Evolutionary conservation across 73 alveolate species (phyloP).

Genomic region (Effrenium voratum): DNA sequence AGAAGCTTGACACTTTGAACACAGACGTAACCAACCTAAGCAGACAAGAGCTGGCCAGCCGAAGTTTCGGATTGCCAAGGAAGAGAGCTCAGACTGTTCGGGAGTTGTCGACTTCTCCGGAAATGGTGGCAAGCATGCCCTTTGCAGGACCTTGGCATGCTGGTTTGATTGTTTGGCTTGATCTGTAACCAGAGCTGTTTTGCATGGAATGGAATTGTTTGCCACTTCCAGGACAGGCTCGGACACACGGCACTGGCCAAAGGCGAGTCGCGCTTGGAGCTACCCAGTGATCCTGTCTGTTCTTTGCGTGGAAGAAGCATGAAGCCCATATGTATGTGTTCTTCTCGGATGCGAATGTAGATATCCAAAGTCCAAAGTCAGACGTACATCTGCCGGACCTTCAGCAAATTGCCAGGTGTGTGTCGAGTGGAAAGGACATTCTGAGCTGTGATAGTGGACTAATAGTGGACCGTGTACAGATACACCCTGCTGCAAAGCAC

Average conservation of each 20-base stretch:
- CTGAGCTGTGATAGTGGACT: slow-evolving; percentile 48
- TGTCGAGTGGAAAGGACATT: slow-evolving; percentile 35
- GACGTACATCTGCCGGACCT: no score
- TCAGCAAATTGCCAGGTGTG: slow-evolving; percentile 43
- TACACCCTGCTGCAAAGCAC: neutral
- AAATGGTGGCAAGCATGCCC: slow-evolving; percentile 56
- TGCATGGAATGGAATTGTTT: no score
- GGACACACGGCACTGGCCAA: slow-evolving; percentile 52
- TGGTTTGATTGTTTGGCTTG: neutral
- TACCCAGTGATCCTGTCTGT: neutral
- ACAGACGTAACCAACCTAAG: no score
- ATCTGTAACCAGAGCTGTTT: neutral
- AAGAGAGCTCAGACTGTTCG: slow-evolving; percentile 11
- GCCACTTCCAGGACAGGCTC: slow-evolving; percentile 36
- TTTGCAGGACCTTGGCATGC: slow-evolving; percentile 40
- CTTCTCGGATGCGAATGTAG: no score
- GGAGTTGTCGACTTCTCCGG: slow-evolving; percentile 74
- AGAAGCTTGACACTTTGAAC: neutral
- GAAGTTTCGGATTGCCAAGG: neutral
- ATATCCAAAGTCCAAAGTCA: no score
- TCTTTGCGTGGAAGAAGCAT: neutral
- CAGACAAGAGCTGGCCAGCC: neutral
- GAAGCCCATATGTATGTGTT: neutral
- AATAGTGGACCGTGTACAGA: neutral
- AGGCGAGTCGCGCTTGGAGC: neutral